Conservation (phyloP, 768 basidiomycete species). For the Xerocomellus intermedius region DNA sequence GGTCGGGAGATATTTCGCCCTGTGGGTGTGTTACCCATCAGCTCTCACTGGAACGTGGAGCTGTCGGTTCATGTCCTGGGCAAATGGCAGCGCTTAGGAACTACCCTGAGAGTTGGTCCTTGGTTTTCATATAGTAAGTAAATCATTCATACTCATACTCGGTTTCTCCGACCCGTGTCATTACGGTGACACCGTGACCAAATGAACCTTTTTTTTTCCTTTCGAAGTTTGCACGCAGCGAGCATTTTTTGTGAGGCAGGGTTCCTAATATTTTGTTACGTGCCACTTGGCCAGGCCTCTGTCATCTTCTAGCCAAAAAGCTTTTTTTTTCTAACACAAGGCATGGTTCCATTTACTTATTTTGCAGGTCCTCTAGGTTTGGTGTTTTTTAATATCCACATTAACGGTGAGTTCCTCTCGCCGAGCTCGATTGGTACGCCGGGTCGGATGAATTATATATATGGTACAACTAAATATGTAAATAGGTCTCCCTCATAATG, state of each 20-base stretch:
- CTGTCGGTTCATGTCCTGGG: not conserved
- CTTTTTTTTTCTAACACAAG: not conserved
- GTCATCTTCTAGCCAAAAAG: not conserved
- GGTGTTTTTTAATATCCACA: not conserved
- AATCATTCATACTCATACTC: not conserved
- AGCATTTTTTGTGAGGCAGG: too few species aligned
- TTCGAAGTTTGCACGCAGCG: not conserved
- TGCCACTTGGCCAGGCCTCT: not conserved
- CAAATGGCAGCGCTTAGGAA: not conserved
- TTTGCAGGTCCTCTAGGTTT: not conserved
- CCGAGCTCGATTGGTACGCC: not conserved
- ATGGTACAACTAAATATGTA: not conserved
- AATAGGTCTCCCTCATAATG: constrained; percentile 1
- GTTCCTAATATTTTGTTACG: not conserved
- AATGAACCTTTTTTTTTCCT: not conserved
- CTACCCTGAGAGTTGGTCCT: not conserved
- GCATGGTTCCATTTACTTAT: not conserved
- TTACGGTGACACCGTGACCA: not conserved
- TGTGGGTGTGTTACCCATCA: not conserved
- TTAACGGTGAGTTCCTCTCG: not conserved
- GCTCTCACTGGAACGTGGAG: not conserved
- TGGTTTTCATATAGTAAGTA: too few species aligned
- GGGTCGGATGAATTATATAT: not conserved
- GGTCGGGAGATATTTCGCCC: not conserved
- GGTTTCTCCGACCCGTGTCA: not conserved